Evolutionary conservation across 768 basidiomycete species (phyloP).

Genomic region (Lactarius vividus): DNA sequence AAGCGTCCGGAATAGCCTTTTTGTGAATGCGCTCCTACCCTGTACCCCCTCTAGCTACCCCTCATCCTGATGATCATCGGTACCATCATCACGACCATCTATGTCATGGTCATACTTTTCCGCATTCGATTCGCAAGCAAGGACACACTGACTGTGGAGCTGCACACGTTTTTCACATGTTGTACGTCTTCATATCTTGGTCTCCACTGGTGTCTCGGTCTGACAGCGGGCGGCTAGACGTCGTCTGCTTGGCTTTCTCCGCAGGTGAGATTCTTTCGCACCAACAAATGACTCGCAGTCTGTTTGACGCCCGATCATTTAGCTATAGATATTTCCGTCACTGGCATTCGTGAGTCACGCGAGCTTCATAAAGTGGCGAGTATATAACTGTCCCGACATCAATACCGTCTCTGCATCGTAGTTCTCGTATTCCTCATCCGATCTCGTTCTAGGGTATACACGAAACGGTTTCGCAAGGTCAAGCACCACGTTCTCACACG

Average conservation of each 20-base stretch:
- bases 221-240: neutral
- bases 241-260: constrained; percentile 9
- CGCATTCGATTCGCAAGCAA: neutral
- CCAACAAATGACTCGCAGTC: neutral
- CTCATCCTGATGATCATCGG: constrained; percentile 17
- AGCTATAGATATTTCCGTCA: constrained; percentile 19
- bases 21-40: neutral
- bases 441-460: constrained; percentile 11
- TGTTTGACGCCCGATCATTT: neutral
- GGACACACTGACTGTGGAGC: neutral
- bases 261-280: neutral
- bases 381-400: neutral
- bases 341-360: constrained; percentile 15
- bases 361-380: neutral
- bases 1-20: neutral
- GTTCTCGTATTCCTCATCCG: constrained; percentile 20
- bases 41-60: neutral
- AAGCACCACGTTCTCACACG: neutral
- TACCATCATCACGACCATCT: constrained; percentile 3
- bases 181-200: constrained; percentile 1
- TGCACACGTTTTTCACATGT: constrained; percentile 13
- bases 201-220: neutral
- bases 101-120: constrained; percentile 3
- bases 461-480: constrained; percentile 17
- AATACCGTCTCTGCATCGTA: neutral